These are phyloP conservation scores for Trichosanthes truncata DNA, from an alignment of 306 rosid genomes.

Conservation along the genomic window DNA sequence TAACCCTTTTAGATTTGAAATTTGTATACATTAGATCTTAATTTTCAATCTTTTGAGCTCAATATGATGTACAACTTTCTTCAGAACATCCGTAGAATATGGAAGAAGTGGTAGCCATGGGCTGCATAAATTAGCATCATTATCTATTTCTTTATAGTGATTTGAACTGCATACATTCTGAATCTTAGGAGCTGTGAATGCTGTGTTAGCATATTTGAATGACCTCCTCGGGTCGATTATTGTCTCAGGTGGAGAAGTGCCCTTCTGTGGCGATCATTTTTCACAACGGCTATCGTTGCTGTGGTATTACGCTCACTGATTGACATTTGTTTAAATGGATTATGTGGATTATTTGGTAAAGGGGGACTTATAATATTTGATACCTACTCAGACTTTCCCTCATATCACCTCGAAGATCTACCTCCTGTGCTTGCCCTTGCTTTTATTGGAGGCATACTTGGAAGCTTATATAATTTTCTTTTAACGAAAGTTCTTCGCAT, in stretches of 20 bases:
- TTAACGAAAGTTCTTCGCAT: conserved; percentile 59
- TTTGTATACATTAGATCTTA: background rate
- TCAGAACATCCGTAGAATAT: background rate
- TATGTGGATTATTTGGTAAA: conserved; percentile 87
- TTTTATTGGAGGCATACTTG: conserved; percentile 74
- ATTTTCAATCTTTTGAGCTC: background rate
- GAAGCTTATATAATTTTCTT: conserved; percentile 69
- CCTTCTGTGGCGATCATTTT: conserved; percentile 96
- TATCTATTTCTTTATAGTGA: background rate
- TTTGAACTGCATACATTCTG: background rate
- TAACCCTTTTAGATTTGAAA: background rate
- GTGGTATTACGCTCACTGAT: conserved; percentile 74
- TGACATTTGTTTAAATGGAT: conserved; percentile 73
- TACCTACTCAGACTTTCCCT: conserved; percentile 49
- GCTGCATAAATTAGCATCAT: background rate
- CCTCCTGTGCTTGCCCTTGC: conserved; percentile 73
- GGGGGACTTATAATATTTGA: conserved; percentile 97
- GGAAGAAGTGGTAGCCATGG: background rate
- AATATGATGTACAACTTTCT: background rate
- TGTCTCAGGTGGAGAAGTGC: conserved; percentile 90
- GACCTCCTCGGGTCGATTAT: background rate
- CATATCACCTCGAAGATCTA: conserved; percentile 67
- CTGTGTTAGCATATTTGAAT: background rate
- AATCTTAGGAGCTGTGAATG: background rate
- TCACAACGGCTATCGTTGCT: conserved; percentile 80